phyloP scores from a whole-genome alignment of 2,329 filamentous ascomycete species.

The Drechslerella stenobrocha region DNA sequence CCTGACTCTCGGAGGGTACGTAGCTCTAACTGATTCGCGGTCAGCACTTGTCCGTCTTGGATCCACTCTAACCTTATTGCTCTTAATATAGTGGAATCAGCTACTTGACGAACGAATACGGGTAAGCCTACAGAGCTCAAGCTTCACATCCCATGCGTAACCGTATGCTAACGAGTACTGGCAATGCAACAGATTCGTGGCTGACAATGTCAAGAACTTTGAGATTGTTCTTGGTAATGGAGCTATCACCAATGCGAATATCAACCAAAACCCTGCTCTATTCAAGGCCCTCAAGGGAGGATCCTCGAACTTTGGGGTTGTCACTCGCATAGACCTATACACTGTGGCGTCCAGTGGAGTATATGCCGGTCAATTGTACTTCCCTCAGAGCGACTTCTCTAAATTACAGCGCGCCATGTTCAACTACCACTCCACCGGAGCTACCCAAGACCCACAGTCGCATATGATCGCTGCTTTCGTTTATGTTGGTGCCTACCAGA shows the following conservation, averaged over 20 bases:
- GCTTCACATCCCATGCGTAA: too few species aligned
- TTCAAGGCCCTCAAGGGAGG: constrained; percentile 56
- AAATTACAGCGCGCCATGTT: constrained; percentile 16
- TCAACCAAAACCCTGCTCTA: constrained; percentile 57
- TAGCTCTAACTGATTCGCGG: not conserved
- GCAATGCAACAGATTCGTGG: constrained; percentile 16
- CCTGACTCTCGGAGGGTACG: constrained; percentile 31
- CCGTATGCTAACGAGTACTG: not conserved
- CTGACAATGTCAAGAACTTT: constrained; percentile 59
- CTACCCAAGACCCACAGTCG: constrained; percentile 3
- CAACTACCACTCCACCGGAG: constrained; percentile 29
- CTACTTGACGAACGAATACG: constrained; percentile 32
- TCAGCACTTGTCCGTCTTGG: not conserved
- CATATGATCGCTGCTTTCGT: constrained; percentile 44
- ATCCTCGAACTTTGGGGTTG: constrained; percentile 55
- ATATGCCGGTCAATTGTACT: constrained; percentile 27
- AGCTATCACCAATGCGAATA: constrained; percentile 57
- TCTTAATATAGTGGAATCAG: constrained; percentile 25
- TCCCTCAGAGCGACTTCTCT: constrained; percentile 17
- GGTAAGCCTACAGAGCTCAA: constrained; percentile 28
- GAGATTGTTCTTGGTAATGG: constrained; percentile 60
- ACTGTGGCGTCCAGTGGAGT: constrained; percentile 32
- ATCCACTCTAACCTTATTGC: not conserved
- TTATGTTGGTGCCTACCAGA: constrained; percentile 11
- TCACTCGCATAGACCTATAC: constrained; percentile 54